Percentiles rank a stretch among this genome's conserved stretches.
These are phyloP conservation scores for Fusarium staphyleae DNA, from an alignment of 2,329 filamentous ascomycete genomes.

Conservation along the genomic window DNA sequence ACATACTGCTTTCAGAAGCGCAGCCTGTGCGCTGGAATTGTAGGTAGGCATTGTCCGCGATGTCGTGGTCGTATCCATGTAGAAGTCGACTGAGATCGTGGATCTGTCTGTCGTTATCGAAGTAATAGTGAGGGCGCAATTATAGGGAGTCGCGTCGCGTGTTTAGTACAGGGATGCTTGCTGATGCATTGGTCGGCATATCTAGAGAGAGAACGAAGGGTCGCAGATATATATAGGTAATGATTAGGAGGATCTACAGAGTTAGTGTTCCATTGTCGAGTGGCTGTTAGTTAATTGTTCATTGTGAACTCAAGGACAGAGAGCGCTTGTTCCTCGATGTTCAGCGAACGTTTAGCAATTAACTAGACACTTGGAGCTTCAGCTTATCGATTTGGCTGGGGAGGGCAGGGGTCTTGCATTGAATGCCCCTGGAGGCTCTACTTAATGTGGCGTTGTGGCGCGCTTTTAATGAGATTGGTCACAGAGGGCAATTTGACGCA, in stretches of 20 bases:
- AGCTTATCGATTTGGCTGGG: conserved; percentile 39
- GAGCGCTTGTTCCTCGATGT: conserved; percentile 32
- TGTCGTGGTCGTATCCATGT: conserved; percentile 17
- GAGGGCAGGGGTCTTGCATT: conserved; percentile 15
- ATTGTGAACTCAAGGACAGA: conserved; percentile 17
- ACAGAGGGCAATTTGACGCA: conserved; percentile 10
- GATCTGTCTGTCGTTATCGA: conserved; percentile 21
- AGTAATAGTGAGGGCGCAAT: conserved; percentile 19
- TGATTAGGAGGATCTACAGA: conserved; percentile 17
- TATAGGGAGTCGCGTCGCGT: conserved; percentile 41
- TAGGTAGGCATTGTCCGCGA: conserved; percentile 47
- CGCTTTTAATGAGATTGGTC: not conserved
- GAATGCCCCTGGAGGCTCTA: not conserved
- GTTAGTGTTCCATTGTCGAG: conserved; percentile 28
- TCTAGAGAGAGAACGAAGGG: conserved; percentile 10
- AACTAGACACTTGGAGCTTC: conserved; percentile 18
- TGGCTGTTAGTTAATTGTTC: conserved; percentile 23
- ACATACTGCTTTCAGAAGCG: conserved; percentile 64
- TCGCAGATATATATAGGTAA: conserved; percentile 18
- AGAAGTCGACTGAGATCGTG: conserved; percentile 1
- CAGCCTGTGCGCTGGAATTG: conserved; percentile 56
- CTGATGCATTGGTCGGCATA: conserved; percentile 32
- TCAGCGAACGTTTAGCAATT: conserved; percentile 19
- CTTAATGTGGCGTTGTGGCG: conserved; percentile 26
- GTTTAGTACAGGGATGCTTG: conserved; percentile 28